Evolutionary conservation across 208 protist species (phyloP).

Genomic region (Wallacemonas sp.): DNA sequence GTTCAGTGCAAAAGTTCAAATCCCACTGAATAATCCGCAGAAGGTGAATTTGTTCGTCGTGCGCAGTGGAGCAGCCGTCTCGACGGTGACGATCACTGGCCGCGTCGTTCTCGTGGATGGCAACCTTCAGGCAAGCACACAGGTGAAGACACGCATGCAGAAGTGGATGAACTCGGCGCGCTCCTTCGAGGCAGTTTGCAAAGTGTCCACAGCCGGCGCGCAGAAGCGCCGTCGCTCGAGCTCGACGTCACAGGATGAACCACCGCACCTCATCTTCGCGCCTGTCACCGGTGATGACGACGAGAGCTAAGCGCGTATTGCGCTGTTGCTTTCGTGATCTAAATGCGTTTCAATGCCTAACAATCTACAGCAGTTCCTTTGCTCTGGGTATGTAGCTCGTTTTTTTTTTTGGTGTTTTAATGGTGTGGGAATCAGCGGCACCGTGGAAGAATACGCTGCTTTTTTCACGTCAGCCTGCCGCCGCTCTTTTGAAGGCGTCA

Average conservation of each 20-base stretch:
- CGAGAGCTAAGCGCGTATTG: conserved; percentile 42
- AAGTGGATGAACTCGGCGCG: background rate
- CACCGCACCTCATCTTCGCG: conserved; percentile 48
- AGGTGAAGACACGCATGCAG: background rate
- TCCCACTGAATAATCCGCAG: conserved; percentile 28
- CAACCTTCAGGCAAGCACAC: conserved; percentile 1
- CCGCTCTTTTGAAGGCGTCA: too few species aligned
- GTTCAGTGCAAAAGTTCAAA: conserved; percentile 9
- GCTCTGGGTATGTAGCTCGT: too few species aligned
- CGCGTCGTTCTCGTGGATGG: conserved; percentile 17
- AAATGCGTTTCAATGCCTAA: too few species aligned
- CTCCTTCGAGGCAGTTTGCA: conserved; percentile 1
- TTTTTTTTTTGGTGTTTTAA: too few species aligned
- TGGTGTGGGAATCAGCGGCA: too few species aligned
- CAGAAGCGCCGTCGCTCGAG: conserved; percentile 14
- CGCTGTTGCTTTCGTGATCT: background rate
- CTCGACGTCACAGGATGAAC: conserved; percentile 15
- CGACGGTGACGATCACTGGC: background rate
- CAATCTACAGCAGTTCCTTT: too few species aligned
- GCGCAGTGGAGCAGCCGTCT: conserved; percentile 1
- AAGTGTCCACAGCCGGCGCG: background rate
- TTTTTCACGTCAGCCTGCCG: too few species aligned
- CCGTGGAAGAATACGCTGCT: background rate
- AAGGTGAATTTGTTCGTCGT: conserved; percentile 26
- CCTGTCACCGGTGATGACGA: conserved; percentile 53